phyloP scores from a whole-genome alignment of 2,329 filamentous ascomycete species.

The Sclerotinia spermophila region DNA sequence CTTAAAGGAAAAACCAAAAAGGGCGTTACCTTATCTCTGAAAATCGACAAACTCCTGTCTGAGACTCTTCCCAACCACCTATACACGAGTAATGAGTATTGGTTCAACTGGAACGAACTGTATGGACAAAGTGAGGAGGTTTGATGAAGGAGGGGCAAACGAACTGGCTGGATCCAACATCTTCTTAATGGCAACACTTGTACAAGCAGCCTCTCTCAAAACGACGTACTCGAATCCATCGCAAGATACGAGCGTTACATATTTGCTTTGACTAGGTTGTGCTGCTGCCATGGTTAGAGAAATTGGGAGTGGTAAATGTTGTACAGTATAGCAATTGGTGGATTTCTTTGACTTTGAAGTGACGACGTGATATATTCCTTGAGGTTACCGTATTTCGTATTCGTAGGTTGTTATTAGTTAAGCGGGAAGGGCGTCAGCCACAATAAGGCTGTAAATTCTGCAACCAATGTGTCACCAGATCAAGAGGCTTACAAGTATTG shows the following conservation, averaged over 20 bases:
- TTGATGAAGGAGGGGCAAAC: conserved; percentile 15
- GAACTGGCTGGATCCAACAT: conserved; percentile 69
- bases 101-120: background rate
- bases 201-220: conserved; percentile 63
- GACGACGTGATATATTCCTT: background rate
- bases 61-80: conserved; percentile 56
- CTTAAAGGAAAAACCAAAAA: background rate
- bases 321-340: conserved; percentile 18
- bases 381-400: background rate
- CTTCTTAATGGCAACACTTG: conserved; percentile 69
- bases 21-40: conserved; percentile 68
- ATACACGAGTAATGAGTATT: conserved; percentile 44
- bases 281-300: conserved; percentile 19
- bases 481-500: no score
- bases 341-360: background rate
- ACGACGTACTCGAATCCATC: conserved; percentile 77
- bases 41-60: conserved; percentile 61
- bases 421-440: background rate
- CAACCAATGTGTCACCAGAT: background rate
- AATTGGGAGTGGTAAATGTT: background rate
- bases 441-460: background rate
- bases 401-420: no score
- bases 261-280: conserved; percentile 49
- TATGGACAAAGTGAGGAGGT: conserved; percentile 16
- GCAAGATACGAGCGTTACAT: conserved; percentile 71